Conservation (phyloP, 2,329 filamentous ascomycete genomes). For the Calonectria hawksworthii region DNA sequence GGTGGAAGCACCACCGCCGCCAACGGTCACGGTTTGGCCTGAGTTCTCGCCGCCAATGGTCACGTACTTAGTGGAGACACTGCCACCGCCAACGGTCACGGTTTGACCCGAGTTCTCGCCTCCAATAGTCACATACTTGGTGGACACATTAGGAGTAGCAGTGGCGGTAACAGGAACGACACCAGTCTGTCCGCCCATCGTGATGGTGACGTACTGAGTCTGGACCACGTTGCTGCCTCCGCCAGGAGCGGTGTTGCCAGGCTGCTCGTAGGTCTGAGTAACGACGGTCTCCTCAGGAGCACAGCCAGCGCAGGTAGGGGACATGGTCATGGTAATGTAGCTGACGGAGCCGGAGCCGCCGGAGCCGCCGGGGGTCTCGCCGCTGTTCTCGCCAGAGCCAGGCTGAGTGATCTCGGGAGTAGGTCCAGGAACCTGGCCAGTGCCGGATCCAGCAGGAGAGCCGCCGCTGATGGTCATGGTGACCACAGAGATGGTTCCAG, state of each 20-base stretch:
- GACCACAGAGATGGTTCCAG: slow-evolving; percentile 16
- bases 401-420: neutral
- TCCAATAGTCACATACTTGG: neutral
- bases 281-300: slow-evolving; percentile 28
- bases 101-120: neutral
- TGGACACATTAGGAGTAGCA: neutral
- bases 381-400: neutral
- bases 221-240: slow-evolving; percentile 5
- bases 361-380: slow-evolving; percentile 6
- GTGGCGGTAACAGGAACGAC: slow-evolving; percentile 37
- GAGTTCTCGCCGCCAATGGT: neutral
- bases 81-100: no score
- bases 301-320: slow-evolving; percentile 25
- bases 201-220: slow-evolving; percentile 34
- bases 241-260: slow-evolving; percentile 20
- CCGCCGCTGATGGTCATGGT: slow-evolving; percentile 25
- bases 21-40: no score
- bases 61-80: slow-evolving; percentile 12
- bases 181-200: slow-evolving; percentile 28
- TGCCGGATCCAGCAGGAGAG: slow-evolving; percentile 16
- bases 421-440: slow-evolving; percentile 8
- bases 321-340: slow-evolving; percentile 26
- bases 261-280: slow-evolving; percentile 21
- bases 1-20: neutral
- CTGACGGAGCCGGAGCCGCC: slow-evolving; percentile 29